These are phyloP conservation scores for Boletus edulis DNA, from an alignment of 768 basidiomycete species.

Conservation along the genomic window DNA sequence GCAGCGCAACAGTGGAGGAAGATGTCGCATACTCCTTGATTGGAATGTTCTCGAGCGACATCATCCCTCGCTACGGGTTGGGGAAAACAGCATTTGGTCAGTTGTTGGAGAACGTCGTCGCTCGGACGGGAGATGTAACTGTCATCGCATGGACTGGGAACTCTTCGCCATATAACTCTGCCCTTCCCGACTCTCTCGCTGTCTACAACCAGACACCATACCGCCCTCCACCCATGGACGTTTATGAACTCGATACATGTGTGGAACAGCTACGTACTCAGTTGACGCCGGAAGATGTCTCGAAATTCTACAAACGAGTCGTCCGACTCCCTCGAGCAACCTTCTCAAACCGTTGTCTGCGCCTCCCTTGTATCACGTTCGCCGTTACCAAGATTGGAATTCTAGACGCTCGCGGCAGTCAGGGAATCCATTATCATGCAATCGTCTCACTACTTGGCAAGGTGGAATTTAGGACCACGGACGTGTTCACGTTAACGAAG, in stretches of 20 bases:
- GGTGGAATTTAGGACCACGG: not conserved
- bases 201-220: not conserved
- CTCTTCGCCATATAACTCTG: slow-evolving; percentile 6
- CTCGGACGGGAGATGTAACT: slow-evolving; percentile 1
- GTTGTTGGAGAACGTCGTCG: slow-evolving; percentile 3
- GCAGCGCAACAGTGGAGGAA: slow-evolving; percentile 3
- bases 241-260: not conserved
- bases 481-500: not conserved
- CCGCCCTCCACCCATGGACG: not conserved
- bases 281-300: not conserved
- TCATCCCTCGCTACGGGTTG: slow-evolving; percentile 1
- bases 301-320: not conserved
- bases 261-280: not conserved
- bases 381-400: not conserved
- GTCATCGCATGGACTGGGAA: slow-evolving; percentile 9
- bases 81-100: slow-evolving; percentile 1
- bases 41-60: slow-evolving; percentile 11
- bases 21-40: slow-evolving; percentile 11
- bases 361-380: not conserved
- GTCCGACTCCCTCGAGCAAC: not conserved
- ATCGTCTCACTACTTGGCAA: not conserved
- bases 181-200: slow-evolving; percentile 3
- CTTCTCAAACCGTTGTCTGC: not conserved
- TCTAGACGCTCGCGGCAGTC: not conserved
- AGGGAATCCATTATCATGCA: not conserved